A percentile compares a stretch with the other conserved stretches of the same genome.
Evolutionary conservation across 2,329 filamentous ascomycete genomes (phyloP).

Genomic region (Niveomyces coronatus): DNA sequence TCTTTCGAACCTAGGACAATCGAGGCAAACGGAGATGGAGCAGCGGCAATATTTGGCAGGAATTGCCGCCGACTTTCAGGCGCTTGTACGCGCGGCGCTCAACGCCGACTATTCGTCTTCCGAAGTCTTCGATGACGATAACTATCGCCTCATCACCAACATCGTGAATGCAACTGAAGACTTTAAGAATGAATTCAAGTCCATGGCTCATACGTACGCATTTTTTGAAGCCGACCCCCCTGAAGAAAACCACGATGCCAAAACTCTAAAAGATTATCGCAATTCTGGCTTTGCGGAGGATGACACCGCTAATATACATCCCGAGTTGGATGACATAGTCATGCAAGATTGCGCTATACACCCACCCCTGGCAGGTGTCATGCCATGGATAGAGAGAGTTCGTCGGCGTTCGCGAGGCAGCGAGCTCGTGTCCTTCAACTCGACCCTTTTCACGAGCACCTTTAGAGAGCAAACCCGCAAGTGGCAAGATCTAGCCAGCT

Average conservation of each 20-base stretch:
- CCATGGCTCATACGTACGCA: constrained; percentile 11
- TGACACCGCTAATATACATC: not conserved
- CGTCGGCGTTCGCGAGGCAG: constrained; percentile 16
- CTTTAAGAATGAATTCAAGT: constrained; percentile 10
- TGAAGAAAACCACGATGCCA: no score
- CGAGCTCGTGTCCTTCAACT: constrained; percentile 16
- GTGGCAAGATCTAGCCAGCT: constrained; percentile 18
- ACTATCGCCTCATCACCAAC: constrained; percentile 15
- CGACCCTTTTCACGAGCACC: constrained; percentile 13
- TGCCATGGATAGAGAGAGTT: constrained; percentile 15
- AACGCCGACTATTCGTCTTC: constrained; percentile 11
- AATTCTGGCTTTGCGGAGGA: not conserved
- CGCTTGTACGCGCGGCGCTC: constrained; percentile 10
- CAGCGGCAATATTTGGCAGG: constrained; percentile 13
- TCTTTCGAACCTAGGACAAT: constrained; percentile 10
- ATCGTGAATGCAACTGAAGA: constrained; percentile 14
- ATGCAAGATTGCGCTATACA: not conserved
- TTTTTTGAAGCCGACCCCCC: constrained; percentile 5
- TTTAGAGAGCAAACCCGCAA: constrained; percentile 21
- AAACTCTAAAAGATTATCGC: not conserved
- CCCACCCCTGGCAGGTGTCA: constrained; percentile 11
- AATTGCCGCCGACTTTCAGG: constrained; percentile 14
- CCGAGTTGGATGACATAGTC: constrained; percentile 10
- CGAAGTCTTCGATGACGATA: constrained; percentile 9
- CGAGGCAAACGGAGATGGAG: constrained; percentile 11